Conservation (phyloP, 108 stramenopile genomes). For the Pseudonitzschia delicatissima region DNA sequence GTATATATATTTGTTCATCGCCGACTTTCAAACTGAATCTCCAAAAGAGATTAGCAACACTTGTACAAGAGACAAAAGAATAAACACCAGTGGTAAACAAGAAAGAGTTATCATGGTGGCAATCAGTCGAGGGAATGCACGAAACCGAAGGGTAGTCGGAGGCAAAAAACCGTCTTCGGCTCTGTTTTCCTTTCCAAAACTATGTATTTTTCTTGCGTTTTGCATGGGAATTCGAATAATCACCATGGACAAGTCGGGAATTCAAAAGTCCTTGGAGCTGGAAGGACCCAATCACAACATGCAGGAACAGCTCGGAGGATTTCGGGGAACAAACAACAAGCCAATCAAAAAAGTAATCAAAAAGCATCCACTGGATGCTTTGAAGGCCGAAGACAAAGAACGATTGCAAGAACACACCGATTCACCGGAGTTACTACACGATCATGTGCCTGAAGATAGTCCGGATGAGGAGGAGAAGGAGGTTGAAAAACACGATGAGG, state of each 20-base stretch:
- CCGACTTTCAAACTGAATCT: not conserved
- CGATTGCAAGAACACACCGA: not conserved
- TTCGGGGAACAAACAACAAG: not conserved
- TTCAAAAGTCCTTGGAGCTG: no score
- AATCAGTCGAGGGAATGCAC: not conserved
- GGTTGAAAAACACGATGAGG: not conserved
- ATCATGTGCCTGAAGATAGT: no score
- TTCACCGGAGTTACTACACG: no score
- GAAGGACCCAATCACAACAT: not conserved
- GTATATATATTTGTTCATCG: not conserved
- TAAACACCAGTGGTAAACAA: not conserved
- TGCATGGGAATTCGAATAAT: no score
- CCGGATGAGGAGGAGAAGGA: not conserved
- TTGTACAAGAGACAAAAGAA: not conserved
- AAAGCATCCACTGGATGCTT: not conserved
- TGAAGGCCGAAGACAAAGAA: not conserved
- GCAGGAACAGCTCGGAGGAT: not conserved
- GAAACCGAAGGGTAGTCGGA: not conserved
- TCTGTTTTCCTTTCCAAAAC: no score
- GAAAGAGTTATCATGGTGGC: not conserved
- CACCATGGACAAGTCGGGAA: no score
- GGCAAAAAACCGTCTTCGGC: not conserved
- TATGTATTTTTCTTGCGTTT: no score
- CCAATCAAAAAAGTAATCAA: not conserved
- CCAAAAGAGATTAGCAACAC: not conserved